These are phyloP conservation scores for Citrus cavaleriei DNA, from an alignment of 345 rosid species.

Conservation along the genomic window DNA sequence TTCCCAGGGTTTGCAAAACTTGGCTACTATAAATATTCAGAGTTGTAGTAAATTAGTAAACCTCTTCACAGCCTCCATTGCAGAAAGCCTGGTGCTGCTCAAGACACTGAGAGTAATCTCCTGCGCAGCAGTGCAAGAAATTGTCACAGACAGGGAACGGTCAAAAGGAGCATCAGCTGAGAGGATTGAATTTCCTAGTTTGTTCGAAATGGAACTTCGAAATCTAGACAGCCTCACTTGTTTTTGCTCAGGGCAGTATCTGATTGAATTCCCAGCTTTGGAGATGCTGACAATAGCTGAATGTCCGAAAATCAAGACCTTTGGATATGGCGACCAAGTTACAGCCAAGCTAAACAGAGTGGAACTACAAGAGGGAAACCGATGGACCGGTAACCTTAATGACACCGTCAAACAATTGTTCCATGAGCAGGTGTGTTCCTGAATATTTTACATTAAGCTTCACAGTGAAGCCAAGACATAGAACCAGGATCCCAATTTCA, in stretches of 20 bases:
- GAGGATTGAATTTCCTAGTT: not conserved
- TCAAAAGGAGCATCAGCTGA: not conserved
- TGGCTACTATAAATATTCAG: not conserved
- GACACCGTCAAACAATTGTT: not conserved
- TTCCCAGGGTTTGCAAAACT: not conserved
- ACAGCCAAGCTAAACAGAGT: not conserved
- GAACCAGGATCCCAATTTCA: not conserved
- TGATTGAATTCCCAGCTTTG: not conserved
- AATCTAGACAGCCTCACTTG: not conserved
- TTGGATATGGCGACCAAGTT: conserved; percentile 2
- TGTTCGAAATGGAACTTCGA: not conserved
- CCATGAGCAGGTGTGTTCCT: not conserved
- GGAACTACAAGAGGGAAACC: not conserved
- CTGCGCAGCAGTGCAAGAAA: not conserved
- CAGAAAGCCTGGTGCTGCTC: not conserved
- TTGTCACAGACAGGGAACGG: not conserved
- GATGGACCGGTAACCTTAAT: not conserved
- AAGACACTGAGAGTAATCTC: not conserved
- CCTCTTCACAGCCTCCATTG: not conserved
- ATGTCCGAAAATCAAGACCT: not conserved
- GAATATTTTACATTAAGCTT: too few species aligned
- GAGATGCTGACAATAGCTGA: not conserved
- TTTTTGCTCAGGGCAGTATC: not conserved
- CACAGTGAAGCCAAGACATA: not conserved
- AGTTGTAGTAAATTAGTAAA: not conserved